Evolutionary conservation across 805 yeast genomes (phyloP).

Genomic region (Starmera amethionina): DNA sequence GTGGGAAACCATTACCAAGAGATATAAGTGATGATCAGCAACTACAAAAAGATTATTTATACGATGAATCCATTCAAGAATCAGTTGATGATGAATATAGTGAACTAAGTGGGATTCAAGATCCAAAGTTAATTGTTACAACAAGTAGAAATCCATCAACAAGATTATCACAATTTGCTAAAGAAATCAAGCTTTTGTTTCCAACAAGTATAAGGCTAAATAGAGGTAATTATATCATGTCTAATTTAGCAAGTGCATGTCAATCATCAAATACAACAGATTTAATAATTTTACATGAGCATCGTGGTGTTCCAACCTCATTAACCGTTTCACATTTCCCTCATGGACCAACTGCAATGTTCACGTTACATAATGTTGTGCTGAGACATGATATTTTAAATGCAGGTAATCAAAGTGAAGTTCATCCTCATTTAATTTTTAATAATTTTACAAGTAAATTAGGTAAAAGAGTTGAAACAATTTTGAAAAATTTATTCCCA

Average conservation of each 20-base stretch:
- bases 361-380: slow-evolving; percentile 90
- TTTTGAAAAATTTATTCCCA: slow-evolving; percentile 85
- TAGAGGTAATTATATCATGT: slow-evolving; percentile 86
- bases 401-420: slow-evolving; percentile 83
- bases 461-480: slow-evolving; percentile 73
- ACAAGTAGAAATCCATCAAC: slow-evolving; percentile 90
- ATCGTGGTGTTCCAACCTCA: slow-evolving; percentile 96
- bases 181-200: slow-evolving; percentile 81
- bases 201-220: slow-evolving; percentile 86
- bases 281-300: slow-evolving; percentile 82
- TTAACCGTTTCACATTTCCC: slow-evolving; percentile 91
- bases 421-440: slow-evolving; percentile 88
- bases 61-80: slow-evolving; percentile 64
- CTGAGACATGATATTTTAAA: slow-evolving; percentile 85
- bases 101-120: slow-evolving; percentile 76
- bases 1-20: slow-evolving; percentile 83
- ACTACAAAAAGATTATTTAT: slow-evolving; percentile 72
- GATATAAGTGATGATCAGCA: slow-evolving; percentile 83
- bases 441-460: slow-evolving; percentile 77
- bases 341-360: slow-evolving; percentile 94
- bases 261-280: slow-evolving; percentile 76
- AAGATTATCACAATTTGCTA: slow-evolving; percentile 80
- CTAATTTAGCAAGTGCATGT: slow-evolving; percentile 78
- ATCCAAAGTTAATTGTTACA: slow-evolving; percentile 86
- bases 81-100: slow-evolving; percentile 89